Base-by-base conservation (phyloP, 2,329 filamentous ascomycete genomes). In the Xylariaceae sp. region DNA sequence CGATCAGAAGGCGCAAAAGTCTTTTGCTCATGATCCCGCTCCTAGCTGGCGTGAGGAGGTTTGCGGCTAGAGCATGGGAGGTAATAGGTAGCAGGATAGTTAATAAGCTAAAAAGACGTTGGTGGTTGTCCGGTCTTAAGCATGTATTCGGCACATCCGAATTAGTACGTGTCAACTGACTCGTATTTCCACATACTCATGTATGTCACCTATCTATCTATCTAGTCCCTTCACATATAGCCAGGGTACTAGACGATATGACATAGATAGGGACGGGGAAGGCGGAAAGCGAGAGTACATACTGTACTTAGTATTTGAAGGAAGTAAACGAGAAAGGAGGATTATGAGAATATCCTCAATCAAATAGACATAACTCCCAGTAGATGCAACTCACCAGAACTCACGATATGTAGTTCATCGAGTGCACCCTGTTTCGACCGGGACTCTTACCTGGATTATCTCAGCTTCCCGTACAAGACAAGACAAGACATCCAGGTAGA, bases 41-140 rank as follows among this genome's bases (percentile, higher is more conserved):
- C 40, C 70, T 72, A 2, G 82, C 81, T 1, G 80, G 81, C 1
- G 83, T 87, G 4, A 77, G 78, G 60, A 75, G 81, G 5, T 85
- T 83, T 64, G 75, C 85, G 1, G 81, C 83, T 1, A 80, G 85
- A 88, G 60, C 87, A 77, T 58, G 70, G 65, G 27, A 68, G 68
- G 75, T 60, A 50, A 7, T 7, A 19, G 19, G 19, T 19, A 19
- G 19, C 19, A 19, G 19, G 19, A 19, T 19, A 19, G 19, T 19
- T 19, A 19, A 19, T 19, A 19, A 19, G 19, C 19, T 19, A 19
- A 19, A 2, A 19, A 19, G 19, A 19, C 19, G 19, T 46, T n/a
- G 29, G 47, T 41, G 11, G 7, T 5, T 26, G n/a, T 2, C 30
- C 4, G 19, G 27, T 12, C 3, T 19, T 1, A n/a, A n/a, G 9